Evolutionary conservation across 805 yeast species (phyloP), one percentile per base, ranked within the genome.

Genomic region (Lachancea meyersii): DNA sequence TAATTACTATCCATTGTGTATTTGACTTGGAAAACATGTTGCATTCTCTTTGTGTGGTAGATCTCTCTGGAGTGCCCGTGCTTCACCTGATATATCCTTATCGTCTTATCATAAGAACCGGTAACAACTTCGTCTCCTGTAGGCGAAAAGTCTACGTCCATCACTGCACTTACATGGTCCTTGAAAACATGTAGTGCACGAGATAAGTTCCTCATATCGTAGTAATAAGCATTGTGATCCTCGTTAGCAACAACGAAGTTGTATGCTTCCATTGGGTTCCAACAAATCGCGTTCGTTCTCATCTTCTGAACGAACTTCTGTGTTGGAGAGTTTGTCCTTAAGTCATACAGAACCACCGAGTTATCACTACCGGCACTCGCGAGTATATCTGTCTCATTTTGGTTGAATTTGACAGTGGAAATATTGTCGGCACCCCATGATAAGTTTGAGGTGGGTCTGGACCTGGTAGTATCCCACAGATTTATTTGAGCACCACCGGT

Each of bases 221-320:
- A 94, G 42, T 84, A 73, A 63, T 93, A 93, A 8, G 83, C 80
- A 61, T 93, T 93, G 64, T 91, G 97, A 68, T 93, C 97, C 66
- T 93, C 99, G 58, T 79, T 79, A 2, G 87, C 97, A 31, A 86
- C 79, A 14, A 89, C 97, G 68, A 93, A 91, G 58, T 84, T 80
- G 67, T 77, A 93, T 1, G 97, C 95, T 64, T 93, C 97, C 82
- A 93, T 86, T 4, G 99, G 99, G 65, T 93, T 93, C 97, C 97
- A 93, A 43, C 88, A 75, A 20, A 93, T 72, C 36, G 91, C 73
- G 63, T 93, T 93, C 16, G 89, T 85, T 55, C 94, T 75, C 75
- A 93, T 71, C 16, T 79, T 69, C 21, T 93, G 85, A 36, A 83
- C 84, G 46, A 91, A 77, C 62, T 89, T 91, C 64, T 94, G 97